A percentile compares a stretch with the other conserved stretches of the same genome.
phyloP scores from a whole-genome alignment of 306 rosid species.

The Fragaria ananassa region DNA sequence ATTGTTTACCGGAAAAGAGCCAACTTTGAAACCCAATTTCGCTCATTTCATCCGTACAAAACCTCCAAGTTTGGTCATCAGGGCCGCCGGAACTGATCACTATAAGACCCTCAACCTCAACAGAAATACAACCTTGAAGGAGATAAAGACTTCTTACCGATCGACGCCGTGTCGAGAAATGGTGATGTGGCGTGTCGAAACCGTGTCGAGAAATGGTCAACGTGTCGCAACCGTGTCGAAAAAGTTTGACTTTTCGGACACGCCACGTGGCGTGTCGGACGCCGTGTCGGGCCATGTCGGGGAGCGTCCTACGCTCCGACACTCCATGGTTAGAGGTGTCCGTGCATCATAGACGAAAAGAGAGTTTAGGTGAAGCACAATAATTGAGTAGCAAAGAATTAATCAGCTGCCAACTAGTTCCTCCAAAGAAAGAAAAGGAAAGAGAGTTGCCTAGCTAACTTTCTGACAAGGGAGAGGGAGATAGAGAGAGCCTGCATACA shows the following conservation, averaged over 20 bases:
- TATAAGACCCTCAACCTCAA: constrained; percentile 65
- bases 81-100: constrained; percentile 52
- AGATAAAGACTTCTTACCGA: constrained; percentile 68
- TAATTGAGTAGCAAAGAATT: neutral
- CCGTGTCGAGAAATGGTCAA: too few relatives aligned
- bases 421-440: neutral
- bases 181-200: too few relatives aligned
- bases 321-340: too few relatives aligned
- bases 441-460: too few relatives aligned
- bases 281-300: too few relatives aligned
- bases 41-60: constrained; percentile 23
- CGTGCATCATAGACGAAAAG: too few relatives aligned
- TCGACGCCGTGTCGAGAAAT: too few relatives aligned
- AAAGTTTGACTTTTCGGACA: too few relatives aligned
- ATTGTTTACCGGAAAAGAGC: constrained; percentile 16
- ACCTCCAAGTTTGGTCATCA: constrained; percentile 26
- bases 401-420: neutral
- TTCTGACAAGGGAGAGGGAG: too few relatives aligned
- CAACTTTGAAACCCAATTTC: constrained; percentile 26
- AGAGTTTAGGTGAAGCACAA: neutral
- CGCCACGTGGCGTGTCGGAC: too few relatives aligned
- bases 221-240: too few relatives aligned
- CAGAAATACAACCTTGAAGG: constrained; percentile 63
- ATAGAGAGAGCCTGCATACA: neutral
- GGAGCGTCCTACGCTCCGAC: too few relatives aligned